phyloP scores from a whole-genome alignment of 2,329 filamentous ascomycete species.

The Hypomyces rosellus region DNA sequence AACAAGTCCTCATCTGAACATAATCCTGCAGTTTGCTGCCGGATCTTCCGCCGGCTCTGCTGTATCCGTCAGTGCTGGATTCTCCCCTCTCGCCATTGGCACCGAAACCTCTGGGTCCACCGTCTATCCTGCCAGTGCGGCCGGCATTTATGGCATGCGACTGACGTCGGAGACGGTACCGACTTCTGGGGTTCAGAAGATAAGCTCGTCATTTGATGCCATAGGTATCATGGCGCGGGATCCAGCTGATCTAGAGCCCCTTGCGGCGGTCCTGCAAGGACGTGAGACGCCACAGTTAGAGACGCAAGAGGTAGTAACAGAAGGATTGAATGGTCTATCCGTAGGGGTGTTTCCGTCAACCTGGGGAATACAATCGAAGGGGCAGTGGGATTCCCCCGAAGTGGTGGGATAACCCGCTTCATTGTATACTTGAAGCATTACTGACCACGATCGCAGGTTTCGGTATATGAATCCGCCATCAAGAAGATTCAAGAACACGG shows the following conservation, averaged over 20 bases:
- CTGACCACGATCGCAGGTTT: no score
- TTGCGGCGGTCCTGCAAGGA: conserved; percentile 4
- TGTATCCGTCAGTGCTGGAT: conserved; percentile 25
- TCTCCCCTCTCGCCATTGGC: conserved; percentile 24
- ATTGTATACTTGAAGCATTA: no score
- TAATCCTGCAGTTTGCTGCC: conserved; percentile 19
- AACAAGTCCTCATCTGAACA: background rate
- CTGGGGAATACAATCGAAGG: no score
- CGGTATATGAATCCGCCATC: no score
- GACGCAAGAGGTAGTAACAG: no score
- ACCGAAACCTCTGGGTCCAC: conserved; percentile 28
- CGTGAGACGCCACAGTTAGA: no score
- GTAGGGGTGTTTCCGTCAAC: no score
- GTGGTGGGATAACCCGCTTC: no score
- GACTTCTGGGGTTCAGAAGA: conserved; percentile 13
- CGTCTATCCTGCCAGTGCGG: conserved; percentile 16
- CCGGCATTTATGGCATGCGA: conserved; percentile 23
- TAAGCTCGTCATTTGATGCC: conserved; percentile 21
- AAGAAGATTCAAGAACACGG: no score
- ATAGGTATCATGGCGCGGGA: conserved; percentile 22
- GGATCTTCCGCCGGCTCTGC: conserved; percentile 30
- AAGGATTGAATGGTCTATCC: no score
- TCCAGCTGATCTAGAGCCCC: conserved; percentile 11
- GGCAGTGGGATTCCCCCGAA: no score
- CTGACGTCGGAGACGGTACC: conserved; percentile 14